phyloP scores from a whole-genome alignment of 2,329 filamentous ascomycete species.

The Trichoderma endophyticum region DNA sequence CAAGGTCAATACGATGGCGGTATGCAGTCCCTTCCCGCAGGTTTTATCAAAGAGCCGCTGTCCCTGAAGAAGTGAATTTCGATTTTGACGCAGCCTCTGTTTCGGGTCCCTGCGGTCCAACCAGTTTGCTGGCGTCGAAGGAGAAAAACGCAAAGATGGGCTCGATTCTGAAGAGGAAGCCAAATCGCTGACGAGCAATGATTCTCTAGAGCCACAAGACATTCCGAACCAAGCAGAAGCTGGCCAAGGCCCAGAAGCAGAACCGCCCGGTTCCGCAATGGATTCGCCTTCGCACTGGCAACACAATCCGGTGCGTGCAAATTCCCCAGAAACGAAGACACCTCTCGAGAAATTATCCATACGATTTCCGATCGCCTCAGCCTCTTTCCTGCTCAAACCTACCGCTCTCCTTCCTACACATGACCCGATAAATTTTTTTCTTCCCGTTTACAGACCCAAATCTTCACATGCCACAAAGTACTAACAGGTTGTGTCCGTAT shows the following conservation, averaged over 20 bases:
- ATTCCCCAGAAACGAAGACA: not conserved
- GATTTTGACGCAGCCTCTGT: not conserved
- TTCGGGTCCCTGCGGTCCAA: not conserved
- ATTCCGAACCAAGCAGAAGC: slow-evolving; percentile 99
- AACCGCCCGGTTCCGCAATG: slow-evolving; percentile 99
- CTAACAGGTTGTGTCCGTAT: slow-evolving; percentile 24
- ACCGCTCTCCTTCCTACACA: not conserved
- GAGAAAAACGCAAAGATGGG: not conserved
- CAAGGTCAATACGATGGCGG: slow-evolving; percentile 42
- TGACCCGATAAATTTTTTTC: not conserved
- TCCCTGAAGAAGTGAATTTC: not conserved
- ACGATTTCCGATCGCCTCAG: not conserved
- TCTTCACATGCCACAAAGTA: not conserved
- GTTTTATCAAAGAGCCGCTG: not conserved
- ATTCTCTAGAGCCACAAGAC: slow-evolving; percentile 88
- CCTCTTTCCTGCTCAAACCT: not conserved
- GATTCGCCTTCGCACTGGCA: slow-evolving; percentile 97
- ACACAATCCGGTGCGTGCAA: slow-evolving; percentile 92
- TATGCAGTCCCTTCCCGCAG: slow-evolving; percentile 28
- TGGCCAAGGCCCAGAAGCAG: slow-evolving; percentile 99
- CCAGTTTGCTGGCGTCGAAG: not conserved
- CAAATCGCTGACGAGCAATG: slow-evolving; percentile 25
- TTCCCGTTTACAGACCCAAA: too few relatives aligned
- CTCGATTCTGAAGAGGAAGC: not conserved
- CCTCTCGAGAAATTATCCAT: not conserved